phyloP scores from a whole-genome alignment of 1,284 basidiomycete genomes.

The Moniliophthora roreri region DNA sequence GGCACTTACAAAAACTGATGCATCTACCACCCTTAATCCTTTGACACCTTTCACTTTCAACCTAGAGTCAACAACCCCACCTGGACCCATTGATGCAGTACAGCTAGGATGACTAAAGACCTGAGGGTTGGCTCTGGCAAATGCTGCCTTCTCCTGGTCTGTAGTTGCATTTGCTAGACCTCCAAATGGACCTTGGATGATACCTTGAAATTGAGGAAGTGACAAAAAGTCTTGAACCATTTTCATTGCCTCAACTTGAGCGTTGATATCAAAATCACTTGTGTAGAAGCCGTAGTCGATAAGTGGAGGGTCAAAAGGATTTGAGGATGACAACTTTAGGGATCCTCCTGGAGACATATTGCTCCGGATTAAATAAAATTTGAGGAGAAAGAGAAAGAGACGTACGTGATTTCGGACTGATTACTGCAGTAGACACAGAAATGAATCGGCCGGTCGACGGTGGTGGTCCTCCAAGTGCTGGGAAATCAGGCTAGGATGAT shows the following conservation, averaged over 20 bases:
- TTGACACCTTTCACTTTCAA: too few relatives aligned
- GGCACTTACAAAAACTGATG: too few relatives aligned
- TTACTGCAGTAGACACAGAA: not conserved
- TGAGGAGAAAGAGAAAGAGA: not conserved
- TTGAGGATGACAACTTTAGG: not conserved
- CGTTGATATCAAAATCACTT: not conserved
- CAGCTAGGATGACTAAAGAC: too few relatives aligned
- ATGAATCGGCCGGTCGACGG: conserved; percentile 4
- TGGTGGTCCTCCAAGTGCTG: not conserved
- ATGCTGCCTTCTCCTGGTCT: too few relatives aligned
- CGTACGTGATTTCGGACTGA: conserved; percentile 7
- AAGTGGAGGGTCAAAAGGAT: not conserved
- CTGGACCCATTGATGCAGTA: too few relatives aligned
- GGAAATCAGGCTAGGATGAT: conserved; percentile 1
- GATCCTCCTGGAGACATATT: not conserved
- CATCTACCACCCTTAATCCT: too few relatives aligned
- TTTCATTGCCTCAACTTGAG: too few relatives aligned
- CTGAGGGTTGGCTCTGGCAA: too few relatives aligned
- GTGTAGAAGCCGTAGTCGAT: conserved; percentile 1
- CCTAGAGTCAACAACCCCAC: too few relatives aligned
- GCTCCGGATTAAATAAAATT: not conserved
- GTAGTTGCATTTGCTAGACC: too few relatives aligned
- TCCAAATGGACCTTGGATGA: too few relatives aligned
- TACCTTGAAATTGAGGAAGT: not conserved
- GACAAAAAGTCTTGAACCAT: too few relatives aligned